Evolutionary conservation across 352 stramenopile genomes (phyloP), one percentile per base, ranked within the genome.

Genomic region (Phytophthora constricta): DNA sequence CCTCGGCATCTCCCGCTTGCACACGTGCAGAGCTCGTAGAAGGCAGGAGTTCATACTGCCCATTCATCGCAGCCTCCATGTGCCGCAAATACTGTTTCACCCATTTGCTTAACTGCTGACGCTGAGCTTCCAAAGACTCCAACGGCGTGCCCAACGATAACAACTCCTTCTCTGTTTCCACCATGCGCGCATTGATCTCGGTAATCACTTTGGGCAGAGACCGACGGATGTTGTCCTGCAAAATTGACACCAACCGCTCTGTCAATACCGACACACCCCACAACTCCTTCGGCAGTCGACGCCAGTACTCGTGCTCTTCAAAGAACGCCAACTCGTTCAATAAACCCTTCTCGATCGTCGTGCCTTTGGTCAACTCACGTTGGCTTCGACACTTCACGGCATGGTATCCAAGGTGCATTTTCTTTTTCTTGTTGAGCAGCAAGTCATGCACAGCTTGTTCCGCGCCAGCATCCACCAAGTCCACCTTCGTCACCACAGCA

Each of bases 341-440:
- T 4, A 84, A 23, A 0, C 79, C 83, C 22, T 90, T 62, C 14
- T 86, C 61, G 22, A 97, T 85, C 9, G 62, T 84, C 28, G 84
- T 70, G 5, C 76, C 71, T 11, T 82, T 72, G 42, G 80, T 74
- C 53, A 96, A 67, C 27, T 87, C 84, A 9, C 76, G 77, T 52
- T 97, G 89, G 27, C 79, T 90, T 17, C 89, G 77, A 41, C 86
- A 93, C 72, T 96, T 96, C 23, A 95, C 80, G n/a, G 92, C 89
- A 59, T 97, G 90, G 62, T 96, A 96, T 5, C 86, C 85, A 10
- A 92, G 62, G 25, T 68, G 53, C 55, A 89, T 86, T 2, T 67
- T 53, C 50, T 91, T 91, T 66, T 89, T 94, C 33, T 77, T 74
- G 63, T 92, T 93, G 10, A 88, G 47, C 41, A 97, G 58, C 20